These are phyloP conservation scores for Mucor lusitanicus DNA, from an alignment of 371 early-diverging fungal genomes.

Conservation along the genomic window DNA sequence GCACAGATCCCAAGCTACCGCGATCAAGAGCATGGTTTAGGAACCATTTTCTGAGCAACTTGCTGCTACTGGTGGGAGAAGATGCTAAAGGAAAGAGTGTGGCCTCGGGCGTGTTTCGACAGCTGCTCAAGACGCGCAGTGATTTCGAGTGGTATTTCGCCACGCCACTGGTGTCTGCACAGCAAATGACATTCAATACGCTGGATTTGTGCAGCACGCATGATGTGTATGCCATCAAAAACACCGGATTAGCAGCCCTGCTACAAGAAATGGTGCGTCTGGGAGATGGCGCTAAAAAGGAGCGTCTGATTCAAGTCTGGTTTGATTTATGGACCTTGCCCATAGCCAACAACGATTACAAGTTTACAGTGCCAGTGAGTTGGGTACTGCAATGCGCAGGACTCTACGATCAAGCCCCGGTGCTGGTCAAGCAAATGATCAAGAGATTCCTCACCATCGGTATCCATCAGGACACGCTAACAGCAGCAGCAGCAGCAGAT, in stretches of 20 bases:
- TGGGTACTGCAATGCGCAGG: constrained; percentile 42
- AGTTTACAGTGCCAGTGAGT: constrained; percentile 32
- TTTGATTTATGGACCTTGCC: constrained; percentile 25
- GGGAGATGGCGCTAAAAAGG: constrained; percentile 20
- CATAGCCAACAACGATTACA: not conserved
- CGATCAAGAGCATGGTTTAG: constrained; percentile 35
- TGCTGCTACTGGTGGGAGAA: constrained; percentile 24
- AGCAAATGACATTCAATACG: constrained; percentile 8
- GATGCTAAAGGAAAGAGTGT: constrained; percentile 19
- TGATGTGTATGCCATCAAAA: constrained; percentile 24
- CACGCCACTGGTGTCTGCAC: constrained; percentile 19
- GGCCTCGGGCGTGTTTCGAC: constrained; percentile 30
- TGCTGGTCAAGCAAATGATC: constrained; percentile 38
- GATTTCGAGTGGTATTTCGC: constrained; percentile 45
- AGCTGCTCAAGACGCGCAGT: constrained; percentile 28
- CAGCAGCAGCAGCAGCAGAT: not conserved
- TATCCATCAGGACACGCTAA: not conserved
- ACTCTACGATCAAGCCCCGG: constrained; percentile 45
- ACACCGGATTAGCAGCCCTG: constrained; percentile 33
- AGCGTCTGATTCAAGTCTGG: constrained; percentile 31
- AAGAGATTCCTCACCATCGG: constrained; percentile 24
- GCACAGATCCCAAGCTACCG: constrained; percentile 3
- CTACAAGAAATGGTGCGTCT: constrained; percentile 37
- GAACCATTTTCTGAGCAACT: constrained; percentile 31
- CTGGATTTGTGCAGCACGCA: constrained; percentile 27